phyloP scores from a whole-genome alignment of 2,329 filamentous ascomycete species.

The Pezicula carpinea region DNA sequence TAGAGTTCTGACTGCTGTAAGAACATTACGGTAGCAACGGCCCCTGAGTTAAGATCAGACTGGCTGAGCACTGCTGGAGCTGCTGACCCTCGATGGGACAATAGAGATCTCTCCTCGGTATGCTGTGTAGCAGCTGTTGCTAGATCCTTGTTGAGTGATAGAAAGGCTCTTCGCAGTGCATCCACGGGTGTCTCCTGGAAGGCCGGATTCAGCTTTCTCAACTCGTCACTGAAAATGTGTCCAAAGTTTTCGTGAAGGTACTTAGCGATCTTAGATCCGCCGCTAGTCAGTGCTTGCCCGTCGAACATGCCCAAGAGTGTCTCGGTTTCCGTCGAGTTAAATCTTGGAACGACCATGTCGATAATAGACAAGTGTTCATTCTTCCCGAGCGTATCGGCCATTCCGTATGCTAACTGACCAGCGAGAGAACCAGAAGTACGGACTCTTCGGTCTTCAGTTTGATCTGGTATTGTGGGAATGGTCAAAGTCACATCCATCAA shows the following conservation, averaged over 20 bases:
- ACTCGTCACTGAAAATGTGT: constrained; percentile 73
- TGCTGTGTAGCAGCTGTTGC: constrained; percentile 79
- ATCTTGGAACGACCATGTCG: constrained; percentile 89
- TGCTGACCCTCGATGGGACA: constrained; percentile 66
- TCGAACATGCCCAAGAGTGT: constrained; percentile 94
- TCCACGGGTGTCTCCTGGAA: constrained; percentile 72
- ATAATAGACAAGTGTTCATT: constrained; percentile 95
- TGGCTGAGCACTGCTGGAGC: constrained; percentile 75
- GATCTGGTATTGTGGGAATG: constrained; percentile 87
- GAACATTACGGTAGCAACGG: constrained; percentile 88
- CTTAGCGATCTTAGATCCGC: constrained; percentile 93
- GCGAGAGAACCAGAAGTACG: constrained; percentile 94
- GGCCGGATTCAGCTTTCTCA: constrained; percentile 67
- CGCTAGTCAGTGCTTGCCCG: constrained; percentile 80
- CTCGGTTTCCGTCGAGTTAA: constrained; percentile 85
- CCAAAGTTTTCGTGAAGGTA: constrained; percentile 96
- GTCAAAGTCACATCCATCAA: constrained; percentile 98
- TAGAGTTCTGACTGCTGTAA: constrained; percentile 86
- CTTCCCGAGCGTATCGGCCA: constrained; percentile 91
- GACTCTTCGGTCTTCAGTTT: constrained; percentile 91
- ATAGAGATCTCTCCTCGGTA: constrained; percentile 65
- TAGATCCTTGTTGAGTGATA: constrained; percentile 89
- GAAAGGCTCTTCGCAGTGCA: constrained; percentile 79
- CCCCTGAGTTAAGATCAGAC: constrained; percentile 85
- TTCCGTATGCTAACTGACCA: constrained; percentile 87